Conservation (phyloP, 202 grass and related monocot genomes). For the Panicum virgatum region DNA sequence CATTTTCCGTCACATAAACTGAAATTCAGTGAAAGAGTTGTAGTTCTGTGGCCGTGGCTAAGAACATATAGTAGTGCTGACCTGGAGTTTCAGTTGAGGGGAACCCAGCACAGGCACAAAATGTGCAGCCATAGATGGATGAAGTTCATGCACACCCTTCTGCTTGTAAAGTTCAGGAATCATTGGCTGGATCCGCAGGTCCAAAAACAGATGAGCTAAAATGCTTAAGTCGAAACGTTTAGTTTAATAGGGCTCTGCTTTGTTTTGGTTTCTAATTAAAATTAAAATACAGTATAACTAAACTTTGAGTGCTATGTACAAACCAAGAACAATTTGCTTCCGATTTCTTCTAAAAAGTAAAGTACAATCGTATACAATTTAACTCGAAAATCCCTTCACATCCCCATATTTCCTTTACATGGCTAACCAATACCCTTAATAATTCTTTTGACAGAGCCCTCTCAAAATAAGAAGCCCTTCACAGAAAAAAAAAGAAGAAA, state of each 20-base stretch:
- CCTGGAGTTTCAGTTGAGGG: not conserved
- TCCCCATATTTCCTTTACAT: slow-evolving; percentile 21
- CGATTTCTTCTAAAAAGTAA: not conserved
- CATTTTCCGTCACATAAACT: not conserved
- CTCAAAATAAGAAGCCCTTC: not conserved
- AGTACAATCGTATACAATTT: not conserved
- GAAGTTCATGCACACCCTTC: not conserved
- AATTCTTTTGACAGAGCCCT: not conserved
- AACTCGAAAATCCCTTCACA: not conserved
- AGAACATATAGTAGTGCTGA: no score
- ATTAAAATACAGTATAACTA: not conserved
- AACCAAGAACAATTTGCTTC: not conserved
- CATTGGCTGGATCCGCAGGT: not conserved
- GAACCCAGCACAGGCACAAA: not conserved
- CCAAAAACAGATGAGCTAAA: not conserved
- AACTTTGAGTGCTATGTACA: not conserved
- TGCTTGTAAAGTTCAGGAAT: not conserved
- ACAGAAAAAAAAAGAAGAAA: not conserved
- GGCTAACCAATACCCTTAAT: not conserved
- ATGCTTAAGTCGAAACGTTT: not conserved
- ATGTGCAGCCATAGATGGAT: not conserved
- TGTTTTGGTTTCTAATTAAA: no score
- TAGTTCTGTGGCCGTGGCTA: no score
- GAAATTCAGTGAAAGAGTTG: no score
- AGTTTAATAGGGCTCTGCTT: no score